phyloP scores from a whole-genome alignment of 768 basidiomycete genomes.

The Suillus discolor region DNA sequence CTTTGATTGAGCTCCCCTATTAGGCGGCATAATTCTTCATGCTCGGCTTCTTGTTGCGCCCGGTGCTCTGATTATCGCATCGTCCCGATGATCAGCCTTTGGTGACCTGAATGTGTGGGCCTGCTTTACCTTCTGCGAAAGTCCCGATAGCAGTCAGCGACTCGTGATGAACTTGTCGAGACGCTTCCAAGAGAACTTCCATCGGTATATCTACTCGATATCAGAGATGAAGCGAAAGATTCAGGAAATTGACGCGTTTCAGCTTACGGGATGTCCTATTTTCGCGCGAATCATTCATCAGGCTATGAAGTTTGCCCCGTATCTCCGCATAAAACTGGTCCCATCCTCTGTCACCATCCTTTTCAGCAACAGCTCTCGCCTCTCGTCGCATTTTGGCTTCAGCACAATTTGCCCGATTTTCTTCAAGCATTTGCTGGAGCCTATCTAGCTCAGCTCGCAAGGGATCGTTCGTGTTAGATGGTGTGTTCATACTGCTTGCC shows the following conservation, averaged over 20 bases:
- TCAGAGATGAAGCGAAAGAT: background rate
- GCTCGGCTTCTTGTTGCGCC: slow-evolving; percentile 2
- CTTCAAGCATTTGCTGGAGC: slow-evolving; percentile 8
- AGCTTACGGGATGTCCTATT: slow-evolving; percentile 1
- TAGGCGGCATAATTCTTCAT: background rate
- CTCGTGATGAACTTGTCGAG: slow-evolving; percentile 9
- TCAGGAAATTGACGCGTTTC: background rate
- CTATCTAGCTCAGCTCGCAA: slow-evolving; percentile 1
- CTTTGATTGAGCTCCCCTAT: background rate
- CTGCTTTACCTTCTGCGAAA: slow-evolving; percentile 7
- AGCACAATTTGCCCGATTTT: slow-evolving; percentile 6
- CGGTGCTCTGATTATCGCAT: slow-evolving; percentile 15
- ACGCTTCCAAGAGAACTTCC: slow-evolving; percentile 10
- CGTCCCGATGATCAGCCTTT: slow-evolving; percentile 10
- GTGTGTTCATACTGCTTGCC: background rate
- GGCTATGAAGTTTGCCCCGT: background rate
- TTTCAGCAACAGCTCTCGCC: background rate
- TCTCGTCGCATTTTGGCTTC: slow-evolving; percentile 3
- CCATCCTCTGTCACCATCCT: background rate
- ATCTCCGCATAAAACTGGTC: slow-evolving; percentile 2
- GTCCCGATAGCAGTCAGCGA: slow-evolving; percentile 10
- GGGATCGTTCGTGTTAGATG: background rate
- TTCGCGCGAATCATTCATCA: background rate
- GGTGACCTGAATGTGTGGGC: background rate
- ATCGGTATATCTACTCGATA: background rate